Base-by-base conservation (phyloP, 176 grass and related monocot species). In the Oryza nivara region DNA sequence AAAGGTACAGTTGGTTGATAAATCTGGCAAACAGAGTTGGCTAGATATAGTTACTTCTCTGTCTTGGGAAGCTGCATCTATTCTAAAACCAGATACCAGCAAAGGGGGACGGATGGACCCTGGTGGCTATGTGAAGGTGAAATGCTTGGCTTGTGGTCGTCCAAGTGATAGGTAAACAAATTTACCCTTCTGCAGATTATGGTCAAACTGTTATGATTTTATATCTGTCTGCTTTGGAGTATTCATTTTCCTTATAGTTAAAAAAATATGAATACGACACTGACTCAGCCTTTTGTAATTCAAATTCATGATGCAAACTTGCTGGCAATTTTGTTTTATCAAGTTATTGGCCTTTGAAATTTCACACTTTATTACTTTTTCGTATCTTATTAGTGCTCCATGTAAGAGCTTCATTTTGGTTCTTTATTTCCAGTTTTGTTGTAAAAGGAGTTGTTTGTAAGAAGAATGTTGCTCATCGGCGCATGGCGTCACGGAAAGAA, bases 391-490 rank as follows among this genome's bases (percentile, higher is more conserved):
- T 82, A 45, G 19, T 80, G 76, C 13, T 43, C 26, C 67, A 79
- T 23, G 69, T 67, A 79, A 76, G 67, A 73, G 75, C 43, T 81
- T 34, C 40, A 64, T 83, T 80, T 22, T 71, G 83, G 41, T 79
- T 75, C 43, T 79, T 74, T 56, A 73, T 85, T 93, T 90, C 14
- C 82, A 98, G 96, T 67, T 85, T 87, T 35, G 93, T 92, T 70
- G 89, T 96, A 64, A 98, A 88, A 92, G 96, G 96, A 78, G 88
- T 98, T 90, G 96, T 98, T 80, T 98, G 96, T 81, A 98, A 98
- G 89, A 98, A 98, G 88, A 98, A 98, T 78, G 93, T 96, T 49
- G 96, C 96, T 87, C 87, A 98, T 75, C 87, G 93, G 10, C 96
- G 86, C 47, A 98, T 98, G 96, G 20, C 83, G 75, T 76, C 84